These are phyloP conservation scores for Chlamydomonas sp. DNA, from an alignment of 139 green algal genomes.

Conservation along the genomic window DNA sequence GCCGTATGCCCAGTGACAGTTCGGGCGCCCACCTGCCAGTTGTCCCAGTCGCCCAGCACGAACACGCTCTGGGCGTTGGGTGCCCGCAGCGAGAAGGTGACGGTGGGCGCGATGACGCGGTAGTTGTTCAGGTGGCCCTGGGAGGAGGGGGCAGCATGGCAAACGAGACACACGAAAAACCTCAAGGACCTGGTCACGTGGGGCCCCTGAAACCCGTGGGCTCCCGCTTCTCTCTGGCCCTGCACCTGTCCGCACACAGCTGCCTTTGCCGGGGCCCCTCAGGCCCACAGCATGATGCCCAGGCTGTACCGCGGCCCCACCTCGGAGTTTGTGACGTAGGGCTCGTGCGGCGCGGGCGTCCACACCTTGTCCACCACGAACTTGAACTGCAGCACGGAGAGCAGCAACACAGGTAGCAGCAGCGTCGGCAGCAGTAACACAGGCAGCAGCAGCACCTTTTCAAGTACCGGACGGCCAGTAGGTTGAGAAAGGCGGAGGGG, in stretches of 20 bases:
- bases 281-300: no score
- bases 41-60: constrained; percentile 51
- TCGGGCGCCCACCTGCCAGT: constrained; percentile 33
- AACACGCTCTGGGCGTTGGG: constrained; percentile 23
- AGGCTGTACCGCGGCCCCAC: background rate
- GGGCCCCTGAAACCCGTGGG: no score
- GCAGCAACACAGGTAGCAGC: background rate
- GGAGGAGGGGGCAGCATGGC: background rate
- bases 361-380: constrained; percentile 48
- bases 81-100: constrained; percentile 38
- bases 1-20: background rate
- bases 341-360: constrained; percentile 40
- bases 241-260: background rate
- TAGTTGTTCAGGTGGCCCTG: constrained; percentile 55
- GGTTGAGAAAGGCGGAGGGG: no score
- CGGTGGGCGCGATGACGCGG: constrained; percentile 41
- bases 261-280: background rate
- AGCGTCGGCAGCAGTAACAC: background rate
- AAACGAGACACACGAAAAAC: no score
- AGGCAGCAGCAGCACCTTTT: no score
- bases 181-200: no score
- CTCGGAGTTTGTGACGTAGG: constrained; percentile 40
- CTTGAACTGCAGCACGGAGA: constrained; percentile 34
- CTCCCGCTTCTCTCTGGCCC: no score
- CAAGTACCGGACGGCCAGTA: no score